phyloP scores from a whole-genome alignment of 495 filamentous ascomycete genomes.

The Aspergillus wentii region DNA sequence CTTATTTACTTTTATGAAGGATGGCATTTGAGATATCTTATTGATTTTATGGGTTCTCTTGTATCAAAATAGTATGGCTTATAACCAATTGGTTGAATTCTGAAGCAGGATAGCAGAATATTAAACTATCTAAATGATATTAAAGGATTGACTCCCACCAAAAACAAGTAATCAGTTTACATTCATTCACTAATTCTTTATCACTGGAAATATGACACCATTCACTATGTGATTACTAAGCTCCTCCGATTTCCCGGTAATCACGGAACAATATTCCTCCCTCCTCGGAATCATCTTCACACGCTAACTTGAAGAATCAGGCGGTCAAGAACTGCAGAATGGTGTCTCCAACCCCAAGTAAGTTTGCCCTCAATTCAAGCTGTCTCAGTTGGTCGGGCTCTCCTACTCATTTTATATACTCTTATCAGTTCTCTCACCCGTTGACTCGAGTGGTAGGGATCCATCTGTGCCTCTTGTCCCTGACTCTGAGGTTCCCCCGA shows the following conservation, averaged over 20 bases:
- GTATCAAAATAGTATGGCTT: not conserved
- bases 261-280: too few relatives aligned
- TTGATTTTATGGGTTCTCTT: slow-evolving; percentile 11
- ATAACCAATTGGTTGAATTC: slow-evolving; percentile 1
- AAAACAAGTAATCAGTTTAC: too few relatives aligned
- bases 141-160: too few relatives aligned
- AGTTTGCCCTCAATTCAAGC: slow-evolving; percentile 11
- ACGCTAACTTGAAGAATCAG: slow-evolving; percentile 10
- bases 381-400: not conserved
- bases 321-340: slow-evolving; percentile 20
- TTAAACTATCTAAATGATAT: too few relatives aligned
- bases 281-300: not conserved
- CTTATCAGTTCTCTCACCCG: slow-evolving; percentile 9
- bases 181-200: too few relatives aligned
- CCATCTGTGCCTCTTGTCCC: slow-evolving; percentile 6
- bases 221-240: too few relatives aligned
- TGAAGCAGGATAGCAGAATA: too few relatives aligned
- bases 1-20: not conserved
- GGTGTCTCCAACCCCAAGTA: slow-evolving; percentile 12
- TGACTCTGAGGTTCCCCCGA: slow-evolving; percentile 8
- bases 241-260: too few relatives aligned
- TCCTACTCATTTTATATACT: slow-evolving; percentile 1
- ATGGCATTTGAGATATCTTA: too few relatives aligned
- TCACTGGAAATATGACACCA: too few relatives aligned
- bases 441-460: slow-evolving; percentile 4